Evolutionary conservation across 192 early-diverging fungal species (phyloP), one percentile per base, ranked within the genome.

Genomic region (Backusella tuberculispora): DNA sequence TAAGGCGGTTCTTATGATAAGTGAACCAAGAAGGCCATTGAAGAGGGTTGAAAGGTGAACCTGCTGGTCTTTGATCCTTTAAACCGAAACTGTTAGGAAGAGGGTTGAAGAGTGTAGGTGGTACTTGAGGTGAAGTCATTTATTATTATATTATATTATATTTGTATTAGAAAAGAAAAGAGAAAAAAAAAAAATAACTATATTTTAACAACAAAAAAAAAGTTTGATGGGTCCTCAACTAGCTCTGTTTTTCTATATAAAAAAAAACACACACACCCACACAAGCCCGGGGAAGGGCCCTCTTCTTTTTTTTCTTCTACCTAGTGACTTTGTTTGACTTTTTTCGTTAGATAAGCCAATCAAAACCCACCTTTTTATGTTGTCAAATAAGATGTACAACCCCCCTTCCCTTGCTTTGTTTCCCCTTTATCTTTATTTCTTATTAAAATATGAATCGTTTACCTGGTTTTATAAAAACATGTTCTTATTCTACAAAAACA

Each of bases 1-100:
- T 83, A 29, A 92, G 80, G 10, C 66, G 67, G 15, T 81, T 67
- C 68, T 74, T 78, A 43, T 88, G 85, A 5, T 81, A 76, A 46
- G 63, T 66, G 26, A 83, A 74, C 53, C 74, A 78, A 47, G 69
- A 26, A 69, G 60, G 71, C 81, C 81, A 83, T 41, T 70, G 53
- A 26, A 79, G 56, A 44, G 78, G 74, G 44, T 79, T 83, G 70
- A 56, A 79, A 43, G 77, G 47, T 8, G 76, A 76, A 17, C 76
- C 76, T 15, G 76, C 26, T 45, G 76, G 76, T 17, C 67, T 63
- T 40, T 73, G 64, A 26, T 78, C 66, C 46, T 73, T 78, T 5
- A 77, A 14, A 10, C 46, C 37, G 26, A 77, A 77, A 21, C 24
- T 19, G 15, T 2, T 29, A 21, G 63, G 15, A 40, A 78, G 26